Conservation (phyloP, 371 early-diverging fungal species). For the Choanephora cucurbitarum region DNA sequence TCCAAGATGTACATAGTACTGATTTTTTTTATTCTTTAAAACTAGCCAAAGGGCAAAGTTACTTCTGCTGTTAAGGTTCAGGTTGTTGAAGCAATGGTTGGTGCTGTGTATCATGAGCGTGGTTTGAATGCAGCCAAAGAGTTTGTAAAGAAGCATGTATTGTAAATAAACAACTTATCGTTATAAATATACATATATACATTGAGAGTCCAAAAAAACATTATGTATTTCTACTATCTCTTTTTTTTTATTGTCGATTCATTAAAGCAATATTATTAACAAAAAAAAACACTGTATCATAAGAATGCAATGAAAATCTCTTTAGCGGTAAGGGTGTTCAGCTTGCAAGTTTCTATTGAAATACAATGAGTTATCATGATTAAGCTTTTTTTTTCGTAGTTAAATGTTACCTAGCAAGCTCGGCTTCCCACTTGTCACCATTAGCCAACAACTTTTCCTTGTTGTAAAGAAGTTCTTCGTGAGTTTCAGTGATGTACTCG, state of each 20-base stretch:
- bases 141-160: conserved; percentile 26
- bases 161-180: conserved; percentile 12
- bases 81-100: conserved; percentile 23
- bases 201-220: too few relatives aligned
- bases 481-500: conserved; percentile 96
- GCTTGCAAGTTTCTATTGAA: conserved; percentile 59
- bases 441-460: conserved; percentile 97
- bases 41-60: conserved; percentile 12
- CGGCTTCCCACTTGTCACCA: conserved; percentile 98
- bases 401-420: conserved; percentile 65
- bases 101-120: conserved; percentile 30
- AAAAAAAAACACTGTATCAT: too few relatives aligned
- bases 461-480: conserved; percentile 95
- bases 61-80: conserved; percentile 19
- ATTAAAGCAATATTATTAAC: conserved; percentile 3
- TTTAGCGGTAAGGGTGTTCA: conserved; percentile 67
- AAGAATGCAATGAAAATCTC: conserved; percentile 1
- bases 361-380: conserved; percentile 1
- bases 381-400: not conserved
- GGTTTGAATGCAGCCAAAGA: conserved; percentile 30
- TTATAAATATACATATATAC: too few relatives aligned
- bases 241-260: conserved; percentile 6
- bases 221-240: not conserved
- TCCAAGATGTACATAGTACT: not conserved
- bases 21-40: not conserved